Percentiles rank a stretch among this genome's conserved stretches.
Evolutionary conservation across 140 eudicot genomes (phyloP).

Genomic region (Oenanthe javanica): DNA sequence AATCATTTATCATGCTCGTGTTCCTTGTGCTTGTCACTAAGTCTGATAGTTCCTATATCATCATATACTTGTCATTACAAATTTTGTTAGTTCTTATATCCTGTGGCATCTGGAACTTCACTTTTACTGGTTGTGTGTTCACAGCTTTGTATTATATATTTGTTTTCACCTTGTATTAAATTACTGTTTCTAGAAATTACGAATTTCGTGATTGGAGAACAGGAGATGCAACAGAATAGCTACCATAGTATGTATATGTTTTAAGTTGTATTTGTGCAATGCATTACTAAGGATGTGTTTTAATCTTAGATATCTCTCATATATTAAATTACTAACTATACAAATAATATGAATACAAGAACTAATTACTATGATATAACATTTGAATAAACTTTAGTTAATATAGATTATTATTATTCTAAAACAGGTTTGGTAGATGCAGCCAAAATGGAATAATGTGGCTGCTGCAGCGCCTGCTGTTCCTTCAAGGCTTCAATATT

Average conservation of each 20-base stretch:
- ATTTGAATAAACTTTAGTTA: too few relatives aligned
- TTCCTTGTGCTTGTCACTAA: not conserved
- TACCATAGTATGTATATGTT: too few relatives aligned
- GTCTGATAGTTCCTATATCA: not conserved
- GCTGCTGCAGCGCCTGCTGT: not conserved
- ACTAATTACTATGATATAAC: not conserved
- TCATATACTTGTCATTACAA: not conserved
- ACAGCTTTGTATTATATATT: too few relatives aligned
- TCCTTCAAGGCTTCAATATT: not conserved
- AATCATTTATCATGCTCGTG: not conserved
- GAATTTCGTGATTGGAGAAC: too few relatives aligned
- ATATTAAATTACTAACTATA: too few relatives aligned
- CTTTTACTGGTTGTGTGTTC: not conserved
- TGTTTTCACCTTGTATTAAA: too few relatives aligned
- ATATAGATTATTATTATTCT: not conserved
- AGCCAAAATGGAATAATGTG: conserved; percentile 10
- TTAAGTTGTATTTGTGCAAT: too few relatives aligned
- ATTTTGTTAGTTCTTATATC: not conserved
- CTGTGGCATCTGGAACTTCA: not conserved
- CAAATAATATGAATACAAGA: too few relatives aligned
- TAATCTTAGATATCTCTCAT: too few relatives aligned
- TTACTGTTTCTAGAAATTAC: too few relatives aligned
- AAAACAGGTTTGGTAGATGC: conserved; percentile 13
- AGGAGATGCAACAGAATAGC: too few relatives aligned
- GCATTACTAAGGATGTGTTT: too few relatives aligned